Evolutionary conservation across 1,284 basidiomycete species (phyloP).

Genomic region (Trametes sp.): DNA sequence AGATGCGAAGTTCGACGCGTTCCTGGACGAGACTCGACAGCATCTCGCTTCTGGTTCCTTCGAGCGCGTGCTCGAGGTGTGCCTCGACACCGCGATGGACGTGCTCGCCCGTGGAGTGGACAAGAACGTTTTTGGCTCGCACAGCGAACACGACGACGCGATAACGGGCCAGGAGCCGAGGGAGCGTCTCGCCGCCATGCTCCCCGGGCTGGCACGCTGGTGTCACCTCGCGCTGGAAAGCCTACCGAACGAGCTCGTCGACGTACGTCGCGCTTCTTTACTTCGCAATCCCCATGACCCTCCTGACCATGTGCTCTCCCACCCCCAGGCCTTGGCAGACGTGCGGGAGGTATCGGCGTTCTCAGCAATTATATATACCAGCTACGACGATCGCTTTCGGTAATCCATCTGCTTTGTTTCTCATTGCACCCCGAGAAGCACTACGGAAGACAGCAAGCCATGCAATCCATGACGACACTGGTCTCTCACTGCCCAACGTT

Average conservation of each 20-base stretch:
- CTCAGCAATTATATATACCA: constrained; percentile 47
- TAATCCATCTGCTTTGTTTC: constrained; percentile 32
- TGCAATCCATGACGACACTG: neutral
- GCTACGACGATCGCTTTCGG: constrained; percentile 45
- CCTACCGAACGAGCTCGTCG: constrained; percentile 84
- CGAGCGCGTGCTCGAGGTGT: constrained; percentile 66
- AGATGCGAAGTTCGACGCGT: constrained; percentile 63
- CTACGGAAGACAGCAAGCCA: neutral
- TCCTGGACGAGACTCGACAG: constrained; percentile 75
- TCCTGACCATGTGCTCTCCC: constrained; percentile 12
- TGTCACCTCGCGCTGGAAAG: constrained; percentile 74
- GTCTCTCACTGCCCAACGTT: constrained; percentile 6
- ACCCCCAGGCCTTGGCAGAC: constrained; percentile 40
- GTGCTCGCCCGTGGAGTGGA: constrained; percentile 62
- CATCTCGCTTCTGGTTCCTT: constrained; percentile 78
- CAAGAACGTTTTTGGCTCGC: constrained; percentile 58
- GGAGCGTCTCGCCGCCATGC: constrained; percentile 67
- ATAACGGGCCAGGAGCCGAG: constrained; percentile 32
- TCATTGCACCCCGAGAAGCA: neutral
- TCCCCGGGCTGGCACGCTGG: constrained; percentile 83
- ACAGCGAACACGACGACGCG: constrained; percentile 27
- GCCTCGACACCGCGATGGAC: constrained; percentile 72
- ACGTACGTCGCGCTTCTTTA: constrained; percentile 59
- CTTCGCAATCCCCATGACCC: neutral
- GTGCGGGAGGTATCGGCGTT: constrained; percentile 43